Conservation (phyloP, 495 filamentous ascomycete species). For the Penicillium odoratum region DNA sequence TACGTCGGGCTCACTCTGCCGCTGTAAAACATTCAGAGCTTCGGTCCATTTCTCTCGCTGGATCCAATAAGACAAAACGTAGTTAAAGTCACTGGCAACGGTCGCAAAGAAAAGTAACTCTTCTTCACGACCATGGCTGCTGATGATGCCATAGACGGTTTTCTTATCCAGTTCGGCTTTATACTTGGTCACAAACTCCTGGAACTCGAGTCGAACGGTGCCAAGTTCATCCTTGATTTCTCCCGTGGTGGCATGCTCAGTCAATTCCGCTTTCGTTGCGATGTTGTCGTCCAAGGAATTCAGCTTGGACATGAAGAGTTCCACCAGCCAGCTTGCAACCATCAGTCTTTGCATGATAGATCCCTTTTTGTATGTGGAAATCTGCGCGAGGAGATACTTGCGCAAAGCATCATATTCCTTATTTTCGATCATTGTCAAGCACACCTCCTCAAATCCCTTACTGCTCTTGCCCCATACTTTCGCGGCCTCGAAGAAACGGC, state of each 20-base stretch:
- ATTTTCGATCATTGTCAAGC: conserved; percentile 83
- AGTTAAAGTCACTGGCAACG: conserved; percentile 85
- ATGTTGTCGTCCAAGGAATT: conserved; percentile 94
- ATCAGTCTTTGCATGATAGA: conserved; percentile 89
- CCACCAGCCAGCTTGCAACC: conserved; percentile 93
- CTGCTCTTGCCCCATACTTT: conserved; percentile 90
- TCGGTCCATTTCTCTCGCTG: conserved; percentile 95
- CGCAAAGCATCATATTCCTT: conserved; percentile 88
- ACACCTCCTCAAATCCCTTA: conserved; percentile 95
- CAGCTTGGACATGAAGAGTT: conserved; percentile 95
- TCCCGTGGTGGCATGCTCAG: conserved; percentile 64
- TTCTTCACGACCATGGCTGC: conserved; percentile 89
- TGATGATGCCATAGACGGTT: conserved; percentile 93
- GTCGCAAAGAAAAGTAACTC: conserved; percentile 91
- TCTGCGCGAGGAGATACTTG: conserved; percentile 84
- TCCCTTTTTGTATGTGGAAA: conserved; percentile 77
- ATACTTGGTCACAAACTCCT: conserved; percentile 81
- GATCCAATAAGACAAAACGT: conserved; percentile 94
- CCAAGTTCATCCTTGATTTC: conserved; percentile 73
- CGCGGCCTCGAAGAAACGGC: conserved; percentile 80
- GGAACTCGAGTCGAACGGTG: conserved; percentile 71
- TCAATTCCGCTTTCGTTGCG: conserved; percentile 82
- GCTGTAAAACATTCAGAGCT: conserved; percentile 81
- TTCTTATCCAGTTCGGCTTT: conserved; percentile 84
- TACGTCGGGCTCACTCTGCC: conserved; percentile 85